Percentiles rank a stretch among this genome's conserved stretches.
phyloP scores from a whole-genome alignment of 345 rosid species.

The Reutealis trisperma region DNA sequence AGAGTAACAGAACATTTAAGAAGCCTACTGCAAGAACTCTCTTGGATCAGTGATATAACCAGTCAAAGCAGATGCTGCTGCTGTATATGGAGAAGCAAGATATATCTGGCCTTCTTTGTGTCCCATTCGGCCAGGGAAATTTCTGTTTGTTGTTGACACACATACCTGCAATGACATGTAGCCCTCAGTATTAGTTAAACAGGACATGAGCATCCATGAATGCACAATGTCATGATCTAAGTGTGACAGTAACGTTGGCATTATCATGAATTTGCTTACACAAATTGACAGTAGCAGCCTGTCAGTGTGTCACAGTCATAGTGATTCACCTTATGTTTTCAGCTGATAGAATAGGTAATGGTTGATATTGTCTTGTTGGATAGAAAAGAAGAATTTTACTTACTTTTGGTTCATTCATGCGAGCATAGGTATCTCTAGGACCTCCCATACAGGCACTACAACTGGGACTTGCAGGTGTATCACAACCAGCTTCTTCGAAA shows the following conservation, averaged over 20 bases:
- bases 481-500: constrained; percentile 98
- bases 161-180: constrained; percentile 49
- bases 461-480: constrained; percentile 91
- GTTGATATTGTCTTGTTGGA: not conserved
- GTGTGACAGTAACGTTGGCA: too few relatives aligned
- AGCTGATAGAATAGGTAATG: too few relatives aligned
- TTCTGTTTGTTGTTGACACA: constrained; percentile 86
- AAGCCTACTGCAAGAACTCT: constrained; percentile 73
- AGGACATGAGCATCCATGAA: not conserved
- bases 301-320: too few relatives aligned
- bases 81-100: constrained; percentile 90
- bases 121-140: constrained; percentile 99
- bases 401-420: constrained; percentile 85
- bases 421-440: constrained; percentile 90
- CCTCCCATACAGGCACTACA: constrained; percentile 99
- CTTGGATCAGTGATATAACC: constrained; percentile 97
- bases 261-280: too few relatives aligned
- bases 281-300: too few relatives aligned
- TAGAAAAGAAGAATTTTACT: constrained; percentile 14
- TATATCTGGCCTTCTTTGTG: constrained; percentile 98
- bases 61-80: constrained; percentile 95
- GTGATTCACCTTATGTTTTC: too few relatives aligned
- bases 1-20: not conserved
- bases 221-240: too few relatives aligned
- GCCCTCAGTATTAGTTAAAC: constrained; percentile 1